Conservation (phyloP, 2,329 filamentous ascomycete species). For the Aspergillus aculeatus region DNA sequence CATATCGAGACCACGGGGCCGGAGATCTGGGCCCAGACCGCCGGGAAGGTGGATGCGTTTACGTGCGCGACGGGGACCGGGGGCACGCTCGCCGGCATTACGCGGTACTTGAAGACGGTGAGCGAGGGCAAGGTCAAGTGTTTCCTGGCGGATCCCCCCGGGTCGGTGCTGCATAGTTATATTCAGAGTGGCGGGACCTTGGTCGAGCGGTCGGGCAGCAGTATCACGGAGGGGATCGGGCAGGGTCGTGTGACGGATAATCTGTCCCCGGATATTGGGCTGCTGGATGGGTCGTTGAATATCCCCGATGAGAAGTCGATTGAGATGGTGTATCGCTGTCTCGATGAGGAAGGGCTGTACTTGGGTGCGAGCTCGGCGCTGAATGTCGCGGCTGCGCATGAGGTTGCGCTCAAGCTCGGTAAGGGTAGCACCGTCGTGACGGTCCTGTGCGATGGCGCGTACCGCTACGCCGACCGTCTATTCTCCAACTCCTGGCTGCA, state of each 20-base stretch:
- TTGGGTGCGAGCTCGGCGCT: constrained; percentile 89
- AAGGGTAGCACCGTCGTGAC: constrained; percentile 90
- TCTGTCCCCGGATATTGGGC: constrained; percentile 75
- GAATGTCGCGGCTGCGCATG: constrained; percentile 93
- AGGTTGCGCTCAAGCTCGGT: constrained; percentile 87
- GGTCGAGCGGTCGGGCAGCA: constrained; percentile 75
- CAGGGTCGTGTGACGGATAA: constrained; percentile 98
- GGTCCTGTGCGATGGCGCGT: constrained; percentile 92
- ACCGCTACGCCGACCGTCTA: constrained; percentile 88
- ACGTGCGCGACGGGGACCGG: constrained; percentile 93
- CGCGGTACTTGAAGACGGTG: constrained; percentile 81
- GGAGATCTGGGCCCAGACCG: constrained; percentile 94
- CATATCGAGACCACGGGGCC: constrained; percentile 97
- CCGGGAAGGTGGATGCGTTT: constrained; percentile 84
- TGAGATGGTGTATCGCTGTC: constrained; percentile 93
- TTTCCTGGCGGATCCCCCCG: constrained; percentile 91
- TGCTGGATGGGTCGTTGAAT: constrained; percentile 79
- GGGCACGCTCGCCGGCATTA: constrained; percentile 85
- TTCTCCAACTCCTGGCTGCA: constrained; percentile 90
- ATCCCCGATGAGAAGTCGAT: constrained; percentile 93
- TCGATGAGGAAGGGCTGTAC: constrained; percentile 95
- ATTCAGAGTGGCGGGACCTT: constrained; percentile 81
- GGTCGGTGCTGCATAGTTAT: constrained; percentile 89
- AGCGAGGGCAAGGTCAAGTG: constrained; percentile 76
- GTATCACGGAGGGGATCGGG: constrained; percentile 96